phyloP scores from a whole-genome alignment of 2,329 filamentous ascomycete genomes.

The Epichloe gansuensis region DNA sequence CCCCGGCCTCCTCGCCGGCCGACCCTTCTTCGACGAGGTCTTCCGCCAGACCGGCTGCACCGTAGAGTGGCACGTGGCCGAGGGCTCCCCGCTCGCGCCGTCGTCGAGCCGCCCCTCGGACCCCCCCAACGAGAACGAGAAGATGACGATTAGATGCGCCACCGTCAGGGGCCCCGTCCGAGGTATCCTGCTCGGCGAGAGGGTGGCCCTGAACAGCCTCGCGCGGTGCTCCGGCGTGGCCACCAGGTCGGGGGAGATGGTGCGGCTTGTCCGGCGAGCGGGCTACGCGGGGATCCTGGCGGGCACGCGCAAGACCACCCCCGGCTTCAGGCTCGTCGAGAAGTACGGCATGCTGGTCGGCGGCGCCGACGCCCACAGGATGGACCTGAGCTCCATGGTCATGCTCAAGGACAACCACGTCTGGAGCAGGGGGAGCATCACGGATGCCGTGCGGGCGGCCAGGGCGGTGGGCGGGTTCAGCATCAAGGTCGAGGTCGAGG shows the following conservation, averaged over 20 bases:
- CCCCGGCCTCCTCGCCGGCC: slow-evolving; percentile 72
- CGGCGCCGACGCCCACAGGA: slow-evolving; percentile 80
- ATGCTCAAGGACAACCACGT: slow-evolving; percentile 99
- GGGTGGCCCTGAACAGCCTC: slow-evolving; percentile 82
- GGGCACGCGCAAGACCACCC: slow-evolving; percentile 92
- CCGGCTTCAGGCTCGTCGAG: slow-evolving; percentile 87
- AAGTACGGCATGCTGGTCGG: slow-evolving; percentile 97
- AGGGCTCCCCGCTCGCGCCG: slow-evolving; percentile 57
- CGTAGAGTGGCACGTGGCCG: slow-evolving; percentile 76
- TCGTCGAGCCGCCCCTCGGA: slow-evolving; percentile 10
- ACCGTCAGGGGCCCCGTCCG: slow-evolving; percentile 77
- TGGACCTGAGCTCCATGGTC: slow-evolving; percentile 87
- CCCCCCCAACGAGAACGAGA: slow-evolving; percentile 21
- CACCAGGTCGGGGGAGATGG: slow-evolving; percentile 46
- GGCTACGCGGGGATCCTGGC: slow-evolving; percentile 80
- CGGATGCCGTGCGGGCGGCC: slow-evolving; percentile 71
- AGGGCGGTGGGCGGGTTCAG: slow-evolving; percentile 77
- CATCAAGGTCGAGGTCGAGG: slow-evolving; percentile 93
- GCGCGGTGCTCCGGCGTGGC: slow-evolving; percentile 87
- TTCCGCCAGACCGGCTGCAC: slow-evolving; percentile 80
- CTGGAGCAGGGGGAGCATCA: slow-evolving; percentile 80
- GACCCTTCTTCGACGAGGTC: slow-evolving; percentile 92
- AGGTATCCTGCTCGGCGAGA: slow-evolving; percentile 72
- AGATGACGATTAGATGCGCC: slow-evolving; percentile 43
- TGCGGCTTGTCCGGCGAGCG: slow-evolving; percentile 42